These are phyloP conservation scores for Oryza meridionalis DNA, from an alignment of 176 grass and related monocot species.

Conservation along the genomic window DNA sequence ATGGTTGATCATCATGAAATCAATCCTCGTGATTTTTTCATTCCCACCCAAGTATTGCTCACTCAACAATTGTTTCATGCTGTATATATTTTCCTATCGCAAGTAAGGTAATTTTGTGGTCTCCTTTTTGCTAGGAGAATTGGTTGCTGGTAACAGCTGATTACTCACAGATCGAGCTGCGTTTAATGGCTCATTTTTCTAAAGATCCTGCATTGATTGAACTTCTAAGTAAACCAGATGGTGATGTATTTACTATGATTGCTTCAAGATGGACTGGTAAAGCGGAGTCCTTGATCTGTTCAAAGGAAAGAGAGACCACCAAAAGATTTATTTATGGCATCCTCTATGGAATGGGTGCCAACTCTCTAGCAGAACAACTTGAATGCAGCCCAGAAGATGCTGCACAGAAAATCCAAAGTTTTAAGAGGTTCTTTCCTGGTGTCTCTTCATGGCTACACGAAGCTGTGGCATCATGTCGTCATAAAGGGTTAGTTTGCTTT, in stretches of 20 bases:
- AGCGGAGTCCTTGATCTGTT: conserved; percentile 62
- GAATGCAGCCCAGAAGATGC: conserved; percentile 79
- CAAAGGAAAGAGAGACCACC: conserved; percentile 71
- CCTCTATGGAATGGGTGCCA: conserved; percentile 94
- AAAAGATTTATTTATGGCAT: conserved; percentile 96
- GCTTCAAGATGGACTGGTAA: conserved; percentile 84
- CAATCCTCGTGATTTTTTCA: conserved; percentile 84
- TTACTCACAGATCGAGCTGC: conserved; percentile 91
- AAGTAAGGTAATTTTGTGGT: conserved; percentile 17
- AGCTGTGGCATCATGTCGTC: conserved; percentile 71
- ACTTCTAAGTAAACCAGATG: conserved; percentile 86
- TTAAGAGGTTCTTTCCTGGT: conserved; percentile 76
- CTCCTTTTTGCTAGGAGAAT: conserved; percentile 61
- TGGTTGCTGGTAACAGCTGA: conserved; percentile 90
- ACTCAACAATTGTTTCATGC: conserved; percentile 20
- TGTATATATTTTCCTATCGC: conserved; percentile 29
- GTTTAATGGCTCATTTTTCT: conserved; percentile 96
- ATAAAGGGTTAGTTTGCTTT: conserved; percentile 81
- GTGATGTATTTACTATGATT: conserved; percentile 89
- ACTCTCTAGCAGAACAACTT: conserved; percentile 84
- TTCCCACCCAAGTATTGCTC: conserved; percentile 76
- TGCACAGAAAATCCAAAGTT: conserved; percentile 81
- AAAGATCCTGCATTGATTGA: conserved; percentile 78
- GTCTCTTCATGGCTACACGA: conserved; percentile 84
- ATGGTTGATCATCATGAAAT: conserved; percentile 66